A percentile compares a stretch with the other conserved stretches of the same genome.
Evolutionary conservation across 2,329 filamentous ascomycete genomes (phyloP).

Genomic region (Plectosphaerella sp.): DNA sequence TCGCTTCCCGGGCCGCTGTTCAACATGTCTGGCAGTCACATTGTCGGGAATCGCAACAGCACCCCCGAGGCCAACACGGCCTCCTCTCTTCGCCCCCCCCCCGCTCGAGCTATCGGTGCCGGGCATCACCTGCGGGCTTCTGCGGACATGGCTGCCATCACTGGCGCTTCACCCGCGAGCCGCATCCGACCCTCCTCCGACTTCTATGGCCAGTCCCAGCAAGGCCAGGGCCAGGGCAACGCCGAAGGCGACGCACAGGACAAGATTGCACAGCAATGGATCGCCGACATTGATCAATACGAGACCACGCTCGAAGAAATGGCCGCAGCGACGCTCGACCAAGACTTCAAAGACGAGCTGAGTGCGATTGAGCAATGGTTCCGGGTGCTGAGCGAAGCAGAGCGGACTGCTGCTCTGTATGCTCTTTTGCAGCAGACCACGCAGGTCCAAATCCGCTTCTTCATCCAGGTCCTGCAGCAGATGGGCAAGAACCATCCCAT

Average conservation of each 20-base stretch:
- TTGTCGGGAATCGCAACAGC: slow-evolving; percentile 87
- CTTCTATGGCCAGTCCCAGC: slow-evolving; percentile 77
- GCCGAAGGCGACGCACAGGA: slow-evolving; percentile 79
- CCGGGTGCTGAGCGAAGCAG: slow-evolving; percentile 91
- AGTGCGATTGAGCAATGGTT: slow-evolving; percentile 99
- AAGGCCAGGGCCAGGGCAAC: slow-evolving; percentile 62
- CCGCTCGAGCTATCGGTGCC: slow-evolving; percentile 70
- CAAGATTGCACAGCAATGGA: slow-evolving; percentile 95
- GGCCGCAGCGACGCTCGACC: slow-evolving; percentile 96
- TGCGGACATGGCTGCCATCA: slow-evolving; percentile 87
- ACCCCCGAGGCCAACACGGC: slow-evolving; percentile 86
- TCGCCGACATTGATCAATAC: slow-evolving; percentile 97
- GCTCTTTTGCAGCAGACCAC: slow-evolving; percentile 96
- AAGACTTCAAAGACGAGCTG: slow-evolving; percentile 99
- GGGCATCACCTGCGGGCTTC: slow-evolving; percentile 89
- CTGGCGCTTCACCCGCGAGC: slow-evolving; percentile 60
- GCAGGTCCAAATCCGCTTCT: slow-evolving; percentile 97
- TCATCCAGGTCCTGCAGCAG: slow-evolving; percentile 97
- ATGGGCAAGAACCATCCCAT: slow-evolving; percentile 99
- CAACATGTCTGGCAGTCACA: slow-evolving; percentile 64
- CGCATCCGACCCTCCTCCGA: slow-evolving; percentile 93
- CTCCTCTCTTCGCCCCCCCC: slow-evolving; percentile 76
- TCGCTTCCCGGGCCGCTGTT: slow-evolving; percentile 32
- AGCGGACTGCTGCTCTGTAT: slow-evolving; percentile 92
- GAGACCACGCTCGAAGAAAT: slow-evolving; percentile 99